Base-by-base conservation (phyloP, 75 land plant genomes). In the Cunninghamia lanceolata region DNA sequence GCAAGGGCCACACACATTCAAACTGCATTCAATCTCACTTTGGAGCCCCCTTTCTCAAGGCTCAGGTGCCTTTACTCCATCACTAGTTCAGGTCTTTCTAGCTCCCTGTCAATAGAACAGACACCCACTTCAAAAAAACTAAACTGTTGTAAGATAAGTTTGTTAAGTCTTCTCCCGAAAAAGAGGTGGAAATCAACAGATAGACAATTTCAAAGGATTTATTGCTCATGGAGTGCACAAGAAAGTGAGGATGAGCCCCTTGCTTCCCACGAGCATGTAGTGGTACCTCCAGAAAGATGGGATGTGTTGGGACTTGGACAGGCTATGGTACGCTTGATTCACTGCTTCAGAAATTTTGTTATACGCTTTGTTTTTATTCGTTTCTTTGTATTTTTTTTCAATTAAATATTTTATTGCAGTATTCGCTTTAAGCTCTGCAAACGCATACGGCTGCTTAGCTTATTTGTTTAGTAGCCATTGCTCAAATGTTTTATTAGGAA, bases 281-380 rank as follows among this genome's bases (percentile, higher is more conserved):
- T 45, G 45, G 83, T 50, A 10, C 47, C 84, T 76, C 96, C 95
- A 14, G 92, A 94, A 82, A 84, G 90, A 79, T 97, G 96, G 98
- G 96, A 96, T 88, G 99, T 95, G 11, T 56, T 97, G 77, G 98
- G 98, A 3, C 94, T 96, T 30, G 98, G 98, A 21, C 98, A 97
- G 86, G 98, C 98, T 40, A 97, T 97, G 98, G 99, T 96, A 91
- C 66, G 75, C 83, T 79, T 43, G n/a, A 8, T n/a, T 9, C 45
- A 77, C 13, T 43, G 10, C 34, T 19, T 45, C 45, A 39, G 10
- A 19, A 13, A 19, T 77, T 77, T 77, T 4, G 36, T 77, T 40
- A 77, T 8, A 40, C n/a, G 43, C 43, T 40, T 42, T 78, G 82
- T 5, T 78, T 25, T 21, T 78, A 78, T 78, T 78, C 82, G 5